Evolutionary conservation across 768 basidiomycete species (phyloP).

Genomic region (Hortiboletus campestris): DNA sequence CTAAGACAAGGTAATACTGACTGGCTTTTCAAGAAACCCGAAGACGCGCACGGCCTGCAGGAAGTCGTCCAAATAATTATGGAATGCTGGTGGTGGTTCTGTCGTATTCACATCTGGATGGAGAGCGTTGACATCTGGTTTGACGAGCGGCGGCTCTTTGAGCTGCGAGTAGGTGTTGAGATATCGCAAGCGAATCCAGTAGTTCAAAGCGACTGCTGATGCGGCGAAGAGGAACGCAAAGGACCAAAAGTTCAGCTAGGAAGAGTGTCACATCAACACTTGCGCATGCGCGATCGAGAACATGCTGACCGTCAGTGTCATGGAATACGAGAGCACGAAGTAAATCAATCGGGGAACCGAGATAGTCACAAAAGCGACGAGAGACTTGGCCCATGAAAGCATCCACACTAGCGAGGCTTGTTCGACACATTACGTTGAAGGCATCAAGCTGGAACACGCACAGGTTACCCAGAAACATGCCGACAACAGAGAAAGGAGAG

Average conservation of each 20-base stretch:
- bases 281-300: not conserved
- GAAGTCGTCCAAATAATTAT: constrained; percentile 97
- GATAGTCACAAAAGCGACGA: constrained; percentile 80
- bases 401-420: constrained; percentile 61
- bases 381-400: constrained; percentile 69
- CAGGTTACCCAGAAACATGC: constrained; percentile 84
- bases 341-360: constrained; percentile 79
- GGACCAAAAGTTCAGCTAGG: constrained; percentile 87
- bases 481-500: constrained; percentile 71
- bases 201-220: constrained; percentile 67
- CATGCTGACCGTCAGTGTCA: constrained; percentile 75
- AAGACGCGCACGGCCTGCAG: constrained; percentile 95
- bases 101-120: constrained; percentile 88
- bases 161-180: constrained; percentile 73
- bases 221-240: constrained; percentile 75
- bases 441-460: constrained; percentile 40
- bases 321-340: constrained; percentile 77
- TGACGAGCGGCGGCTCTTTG: constrained; percentile 78
- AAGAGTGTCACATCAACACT: constrained; percentile 9
- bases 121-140: constrained; percentile 80
- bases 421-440: constrained; percentile 1
- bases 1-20: constrained; percentile 35
- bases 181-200: constrained; percentile 82
- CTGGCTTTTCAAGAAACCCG: constrained; percentile 95
- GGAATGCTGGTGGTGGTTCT: constrained; percentile 75